Base-by-base conservation (phyloP, 108 stramenopile genomes). In the Nitzschia sp. region DNA sequence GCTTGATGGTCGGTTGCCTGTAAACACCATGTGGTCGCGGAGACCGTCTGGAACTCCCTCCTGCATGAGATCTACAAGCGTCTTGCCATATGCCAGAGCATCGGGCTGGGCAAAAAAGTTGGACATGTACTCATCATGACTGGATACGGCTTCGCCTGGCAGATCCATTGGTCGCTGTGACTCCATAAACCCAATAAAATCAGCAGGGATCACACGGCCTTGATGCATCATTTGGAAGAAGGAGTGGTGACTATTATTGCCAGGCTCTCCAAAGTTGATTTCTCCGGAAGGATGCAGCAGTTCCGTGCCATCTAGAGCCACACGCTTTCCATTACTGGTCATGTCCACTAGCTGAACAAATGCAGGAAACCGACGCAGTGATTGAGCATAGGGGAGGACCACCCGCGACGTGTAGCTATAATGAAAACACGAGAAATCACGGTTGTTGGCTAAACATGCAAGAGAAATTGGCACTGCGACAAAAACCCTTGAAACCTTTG, bases 71-170 rank as follows among this genome's bases (percentile, higher is more conserved):
- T 98, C 97, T 32, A 83, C 87, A 15, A 85, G 56, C 0, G 89
- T 88, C 71, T 91, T 94, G 42, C 98, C 98, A 55, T 83, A 78
- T 5, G 98, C 99, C 45, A 99, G 77, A 0, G 98, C 98, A 83
- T 99, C 99, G 3, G 98, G 98, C 73, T 99, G 98, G 5, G 97
- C 97, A 78, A 99, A 99, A 74, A 99, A 99, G 78, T 99, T 96
- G 56, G 86, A 82, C 99, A 99, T 99, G 48, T 98, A 88, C 76
- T 98, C 98, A 78, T 99, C 99, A 74, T 99, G 99, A 81, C 95
- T 94, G 26, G 90, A 78, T 2, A 99, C 89, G 1, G 75, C 49
- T 66, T 94, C 89, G 15, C 84, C 90, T 45, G 66, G 78, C n/a
- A 77, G 32, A 26, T 88, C 81, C 24, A 89, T 64, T 32, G 84